Base-by-base conservation (phyloP, 371 early-diverging fungal genomes). In the Basidiobolus meristosporus region DNA sequence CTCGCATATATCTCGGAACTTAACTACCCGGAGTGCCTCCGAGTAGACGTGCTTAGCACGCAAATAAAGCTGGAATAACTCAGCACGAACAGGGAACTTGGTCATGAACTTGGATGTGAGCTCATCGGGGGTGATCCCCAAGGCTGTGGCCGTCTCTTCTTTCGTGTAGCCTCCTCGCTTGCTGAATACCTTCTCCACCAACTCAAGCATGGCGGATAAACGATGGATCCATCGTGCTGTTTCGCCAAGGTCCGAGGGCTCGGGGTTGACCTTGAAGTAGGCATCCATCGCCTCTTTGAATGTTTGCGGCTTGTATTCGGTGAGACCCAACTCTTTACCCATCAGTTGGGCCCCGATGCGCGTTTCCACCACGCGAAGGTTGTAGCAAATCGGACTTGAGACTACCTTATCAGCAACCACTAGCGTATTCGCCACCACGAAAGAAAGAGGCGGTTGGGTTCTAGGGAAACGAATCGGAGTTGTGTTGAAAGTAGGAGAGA, bases 281-380 rank as follows among this genome's bases (percentile, higher is more conserved):
- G 60, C 59, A 49, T 74, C 73, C 51, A 71, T 61, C 5, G 79
- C 77, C 41, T 73, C 67, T 55, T 77, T 77, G 46, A 70, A 62
- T 19, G 65, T 63, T 28, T 59, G 60, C 16, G 60, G 53, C 29
- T 56, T 57, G 1, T 68, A 62, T 39, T 65, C 60, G 2, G 45
- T 50, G 21, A 70, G 52, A 0, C 60, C 61, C 17, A 83, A 59
- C 2, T 54, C 48, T 31, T 57, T 50, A 40, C 79, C 70, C 35
- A 85, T 57, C 39, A 78, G 60, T 17, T 70, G 57, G n/a, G 83
- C 77, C 14, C 74, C 85, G 21, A 87, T 61, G 31, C 81, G 74
- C 11, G 85, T 85, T 56, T 95, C 95, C n/a, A 89, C 86, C 0
- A 92, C 95, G 31, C 95, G 78, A 15, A 90, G 63, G 54, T 95